Conservation (phyloP, 805 yeast species). For the Myxozyma neglecta region DNA sequence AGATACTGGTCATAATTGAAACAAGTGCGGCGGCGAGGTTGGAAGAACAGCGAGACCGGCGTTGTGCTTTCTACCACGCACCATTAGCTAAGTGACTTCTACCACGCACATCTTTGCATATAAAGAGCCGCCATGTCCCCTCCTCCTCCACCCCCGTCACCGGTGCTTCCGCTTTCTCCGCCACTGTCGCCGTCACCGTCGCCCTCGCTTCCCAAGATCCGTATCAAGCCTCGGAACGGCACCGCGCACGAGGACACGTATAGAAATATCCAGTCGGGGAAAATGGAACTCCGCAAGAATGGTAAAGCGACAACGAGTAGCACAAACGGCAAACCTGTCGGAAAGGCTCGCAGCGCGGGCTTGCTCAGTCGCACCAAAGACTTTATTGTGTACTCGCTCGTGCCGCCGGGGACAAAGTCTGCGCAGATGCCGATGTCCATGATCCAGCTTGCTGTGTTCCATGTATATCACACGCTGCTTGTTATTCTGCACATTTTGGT, state of each 20-base stretch:
- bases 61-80: neutral
- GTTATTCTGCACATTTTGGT: conserved; percentile 27
- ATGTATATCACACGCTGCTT: conserved; percentile 26
- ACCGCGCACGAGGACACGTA: neutral
- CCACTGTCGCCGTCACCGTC: conserved; percentile 8
- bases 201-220: neutral
- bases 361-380: conserved; percentile 2
- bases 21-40: too few species aligned
- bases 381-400: conserved; percentile 9
- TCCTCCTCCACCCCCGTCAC: neutral
- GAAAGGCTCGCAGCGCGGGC: neutral
- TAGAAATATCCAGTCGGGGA: neutral
- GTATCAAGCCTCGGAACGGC: neutral
- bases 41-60: too few species aligned
- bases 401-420: conserved; percentile 18
- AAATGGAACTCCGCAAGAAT: neutral
- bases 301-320: neutral
- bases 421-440: conserved; percentile 12
- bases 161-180: conserved; percentile 5
- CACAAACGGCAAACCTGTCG: neutral
- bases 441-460: conserved; percentile 21
- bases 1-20: too few species aligned
- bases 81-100: neutral
- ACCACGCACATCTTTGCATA: neutral
- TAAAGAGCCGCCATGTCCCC: neutral